phyloP scores from a whole-genome alignment of 2,329 filamentous ascomycete genomes.

The Berkeleyomyces basicola region DNA sequence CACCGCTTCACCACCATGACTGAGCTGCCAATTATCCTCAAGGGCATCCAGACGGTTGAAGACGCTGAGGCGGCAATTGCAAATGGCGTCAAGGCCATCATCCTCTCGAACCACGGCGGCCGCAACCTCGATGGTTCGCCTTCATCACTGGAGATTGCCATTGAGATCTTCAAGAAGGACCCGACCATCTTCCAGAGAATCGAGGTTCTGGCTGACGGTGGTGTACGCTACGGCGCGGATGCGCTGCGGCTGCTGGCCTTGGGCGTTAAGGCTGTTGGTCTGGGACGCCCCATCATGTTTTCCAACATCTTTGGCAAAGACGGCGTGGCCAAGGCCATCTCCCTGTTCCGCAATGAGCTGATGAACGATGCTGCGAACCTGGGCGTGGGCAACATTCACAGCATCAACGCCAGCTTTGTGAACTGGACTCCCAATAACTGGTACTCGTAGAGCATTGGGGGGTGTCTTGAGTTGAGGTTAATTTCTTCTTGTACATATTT shows the following conservation, averaged over 20 bases:
- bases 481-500: not conserved
- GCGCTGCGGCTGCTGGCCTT: slow-evolving; percentile 28
- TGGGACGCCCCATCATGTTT: slow-evolving; percentile 26
- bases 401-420: slow-evolving; percentile 19
- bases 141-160: slow-evolving; percentile 21
- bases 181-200: slow-evolving; percentile 18
- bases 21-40: slow-evolving; percentile 23
- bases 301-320: slow-evolving; percentile 33
- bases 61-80: slow-evolving; percentile 25
- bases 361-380: slow-evolving; percentile 27
- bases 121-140: slow-evolving; percentile 25
- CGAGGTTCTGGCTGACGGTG: slow-evolving; percentile 23
- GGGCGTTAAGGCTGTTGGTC: slow-evolving; percentile 27
- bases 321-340: slow-evolving; percentile 29
- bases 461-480: not conserved
- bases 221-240: slow-evolving; percentile 28
- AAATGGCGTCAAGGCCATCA: slow-evolving; percentile 24
- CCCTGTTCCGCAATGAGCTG: slow-evolving; percentile 34
- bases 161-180: slow-evolving; percentile 18
- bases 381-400: slow-evolving; percentile 24
- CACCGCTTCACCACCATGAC: slow-evolving; percentile 11
- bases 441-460: slow-evolving; percentile 13
- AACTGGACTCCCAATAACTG: slow-evolving; percentile 20
- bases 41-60: slow-evolving; percentile 26
- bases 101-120: slow-evolving; percentile 28